A percentile compares a stretch with the other conserved stretches of the same genome.
Conservation (phyloP, 371 early-diverging fungal genomes). For the Mucor lusitanicus region DNA sequence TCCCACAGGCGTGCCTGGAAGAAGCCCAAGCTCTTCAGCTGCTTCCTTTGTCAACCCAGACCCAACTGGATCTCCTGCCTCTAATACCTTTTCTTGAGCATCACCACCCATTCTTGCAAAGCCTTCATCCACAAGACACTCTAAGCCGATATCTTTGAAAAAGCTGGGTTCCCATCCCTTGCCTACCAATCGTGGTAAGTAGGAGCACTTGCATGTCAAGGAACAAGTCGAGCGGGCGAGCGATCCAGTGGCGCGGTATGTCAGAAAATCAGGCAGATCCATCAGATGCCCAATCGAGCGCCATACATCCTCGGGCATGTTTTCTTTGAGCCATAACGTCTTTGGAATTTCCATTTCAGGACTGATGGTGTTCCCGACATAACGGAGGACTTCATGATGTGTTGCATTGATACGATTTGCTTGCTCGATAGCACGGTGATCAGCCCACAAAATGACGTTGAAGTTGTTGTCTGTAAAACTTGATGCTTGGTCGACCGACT, state of each 20-base stretch:
- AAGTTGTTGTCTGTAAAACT: constrained; percentile 41
- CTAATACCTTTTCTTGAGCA: constrained; percentile 33
- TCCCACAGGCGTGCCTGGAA: constrained; percentile 60
- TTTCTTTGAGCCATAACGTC: constrained; percentile 67
- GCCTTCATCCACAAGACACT: constrained; percentile 48
- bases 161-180: constrained; percentile 66
- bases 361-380: constrained; percentile 68
- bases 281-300: constrained; percentile 57
- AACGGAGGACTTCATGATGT: constrained; percentile 56
- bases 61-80: constrained; percentile 63
- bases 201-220: constrained; percentile 75
- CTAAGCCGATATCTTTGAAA: constrained; percentile 59
- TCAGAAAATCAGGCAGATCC: constrained; percentile 77
- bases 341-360: constrained; percentile 82
- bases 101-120: constrained; percentile 55
- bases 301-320: constrained; percentile 56
- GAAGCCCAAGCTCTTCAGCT: constrained; percentile 59
- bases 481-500: constrained; percentile 50
- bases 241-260: constrained; percentile 64
- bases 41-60: constrained; percentile 52
- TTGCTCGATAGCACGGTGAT: constrained; percentile 71
- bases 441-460: constrained; percentile 79
- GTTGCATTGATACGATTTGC: constrained; percentile 68
- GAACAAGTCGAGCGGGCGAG: constrained; percentile 61
- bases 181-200: constrained; percentile 43